Evolutionary conservation across 208 protist species (phyloP).

Genomic region (Naegleria fowleri): DNA sequence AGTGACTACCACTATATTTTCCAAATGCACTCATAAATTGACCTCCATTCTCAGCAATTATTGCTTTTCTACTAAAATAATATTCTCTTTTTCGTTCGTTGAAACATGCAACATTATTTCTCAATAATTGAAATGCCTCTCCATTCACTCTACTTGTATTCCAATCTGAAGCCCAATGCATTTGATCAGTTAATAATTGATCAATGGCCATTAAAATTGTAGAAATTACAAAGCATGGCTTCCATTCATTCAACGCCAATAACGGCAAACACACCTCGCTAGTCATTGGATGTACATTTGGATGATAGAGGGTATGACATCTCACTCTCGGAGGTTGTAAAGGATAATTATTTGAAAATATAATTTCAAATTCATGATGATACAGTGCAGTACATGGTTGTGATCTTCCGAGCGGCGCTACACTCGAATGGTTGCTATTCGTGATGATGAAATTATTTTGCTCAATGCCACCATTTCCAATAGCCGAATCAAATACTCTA

Average conservation of each 20-base stretch:
- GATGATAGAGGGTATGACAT: background rate
- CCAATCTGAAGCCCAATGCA: background rate
- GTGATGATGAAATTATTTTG: background rate
- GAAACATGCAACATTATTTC: background rate
- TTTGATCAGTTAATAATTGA: background rate
- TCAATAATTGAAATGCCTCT: background rate
- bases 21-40: no score
- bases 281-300: background rate
- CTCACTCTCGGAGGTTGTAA: constrained; percentile 8
- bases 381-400: no score
- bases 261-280: background rate
- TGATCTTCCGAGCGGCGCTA: background rate
- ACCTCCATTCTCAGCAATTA: no score
- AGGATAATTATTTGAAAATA: background rate
- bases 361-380: background rate
- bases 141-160: background rate
- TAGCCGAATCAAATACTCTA: no score
- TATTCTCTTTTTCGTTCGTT: background rate
- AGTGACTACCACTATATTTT: no score
- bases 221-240: background rate
- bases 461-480: no score
- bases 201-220: background rate
- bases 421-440: background rate
- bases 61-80: no score
- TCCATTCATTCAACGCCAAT: background rate